phyloP scores from a whole-genome alignment of 805 yeast species.

The Aciculoconidium aculeatum region DNA sequence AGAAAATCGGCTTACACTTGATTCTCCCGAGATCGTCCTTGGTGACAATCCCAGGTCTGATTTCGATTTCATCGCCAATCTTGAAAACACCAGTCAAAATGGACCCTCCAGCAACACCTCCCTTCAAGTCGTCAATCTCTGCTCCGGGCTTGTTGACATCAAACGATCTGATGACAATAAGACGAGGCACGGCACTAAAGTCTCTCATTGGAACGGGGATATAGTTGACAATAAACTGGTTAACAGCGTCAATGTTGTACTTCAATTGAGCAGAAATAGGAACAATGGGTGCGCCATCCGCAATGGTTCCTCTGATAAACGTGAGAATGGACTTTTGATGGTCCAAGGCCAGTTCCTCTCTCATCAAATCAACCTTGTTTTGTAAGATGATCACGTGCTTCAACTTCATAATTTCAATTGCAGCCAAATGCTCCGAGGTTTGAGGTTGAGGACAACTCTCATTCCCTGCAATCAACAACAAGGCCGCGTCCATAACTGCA shows the following conservation, averaged over 20 bases:
- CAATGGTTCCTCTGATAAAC: conserved; percentile 95
- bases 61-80: conserved; percentile 96
- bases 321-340: conserved; percentile 89
- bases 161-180: conserved; percentile 95
- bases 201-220: conserved; percentile 97
- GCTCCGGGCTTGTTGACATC: conserved; percentile 98
- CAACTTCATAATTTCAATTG: conserved; percentile 98
- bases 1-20: conserved; percentile 93
- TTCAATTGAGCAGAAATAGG: conserved; percentile 99
- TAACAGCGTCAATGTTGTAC: conserved; percentile 97
- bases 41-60: conserved; percentile 98
- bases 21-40: conserved; percentile 84
- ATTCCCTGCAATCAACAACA: conserved; percentile 92
- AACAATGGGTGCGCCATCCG: conserved; percentile 98
- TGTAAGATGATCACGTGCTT: conserved; percentile 94
- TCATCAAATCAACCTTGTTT: conserved; percentile 97
- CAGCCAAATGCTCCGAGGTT: conserved; percentile 98
- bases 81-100: conserved; percentile 95
- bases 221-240: conserved; percentile 89
- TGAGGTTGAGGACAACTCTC: conserved; percentile 99
- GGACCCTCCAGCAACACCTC: conserved; percentile 99
- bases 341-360: conserved; percentile 92
- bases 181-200: conserved; percentile 86
- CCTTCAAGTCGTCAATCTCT: conserved; percentile 92
- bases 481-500: conserved; percentile 99